Conservation (phyloP, 257 asterid species). For the Capsicum pubescens region DNA sequence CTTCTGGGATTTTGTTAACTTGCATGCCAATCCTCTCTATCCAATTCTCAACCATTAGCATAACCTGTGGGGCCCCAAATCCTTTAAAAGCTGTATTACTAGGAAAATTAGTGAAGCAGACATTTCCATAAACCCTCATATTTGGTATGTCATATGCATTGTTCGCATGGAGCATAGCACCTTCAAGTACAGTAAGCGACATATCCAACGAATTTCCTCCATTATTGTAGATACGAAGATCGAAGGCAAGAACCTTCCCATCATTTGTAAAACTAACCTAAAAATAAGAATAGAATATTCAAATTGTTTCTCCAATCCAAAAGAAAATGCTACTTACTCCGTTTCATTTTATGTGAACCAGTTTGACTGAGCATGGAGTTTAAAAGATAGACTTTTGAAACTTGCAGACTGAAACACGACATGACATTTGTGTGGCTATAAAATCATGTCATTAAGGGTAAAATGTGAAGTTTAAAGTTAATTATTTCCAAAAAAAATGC, state of each 20-base stretch:
- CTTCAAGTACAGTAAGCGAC: conserved; percentile 90
- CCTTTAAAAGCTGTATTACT: conserved; percentile 99
- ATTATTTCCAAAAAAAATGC: conserved; percentile 8
- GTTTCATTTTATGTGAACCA: background rate
- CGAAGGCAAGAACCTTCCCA: conserved; percentile 88
- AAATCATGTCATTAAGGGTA: background rate
- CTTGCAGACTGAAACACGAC: background rate
- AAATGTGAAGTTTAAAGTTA: background rate
- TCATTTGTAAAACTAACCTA: conserved; percentile 86
- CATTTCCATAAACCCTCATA: conserved; percentile 75
- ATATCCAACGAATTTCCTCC: conserved; percentile 95
- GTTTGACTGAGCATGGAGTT: background rate
- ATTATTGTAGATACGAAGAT: conserved; percentile 81
- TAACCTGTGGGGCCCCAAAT: conserved; percentile 98
- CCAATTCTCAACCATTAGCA: conserved; percentile 96
- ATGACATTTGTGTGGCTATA: background rate
- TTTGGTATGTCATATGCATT: conserved; percentile 94
- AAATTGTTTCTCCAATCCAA: conserved; percentile 29
- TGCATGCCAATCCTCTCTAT: conserved; percentile 85
- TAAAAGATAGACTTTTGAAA: background rate
- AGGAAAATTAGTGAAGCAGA: conserved; percentile 86
- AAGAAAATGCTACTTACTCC: conserved; percentile 22
- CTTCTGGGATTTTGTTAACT: conserved; percentile 82
- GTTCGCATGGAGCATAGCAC: conserved; percentile 90
- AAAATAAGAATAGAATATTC: conserved; percentile 16